phyloP scores from a whole-genome alignment of 73 alveolate species.

The Halteria grandinella region DNA sequence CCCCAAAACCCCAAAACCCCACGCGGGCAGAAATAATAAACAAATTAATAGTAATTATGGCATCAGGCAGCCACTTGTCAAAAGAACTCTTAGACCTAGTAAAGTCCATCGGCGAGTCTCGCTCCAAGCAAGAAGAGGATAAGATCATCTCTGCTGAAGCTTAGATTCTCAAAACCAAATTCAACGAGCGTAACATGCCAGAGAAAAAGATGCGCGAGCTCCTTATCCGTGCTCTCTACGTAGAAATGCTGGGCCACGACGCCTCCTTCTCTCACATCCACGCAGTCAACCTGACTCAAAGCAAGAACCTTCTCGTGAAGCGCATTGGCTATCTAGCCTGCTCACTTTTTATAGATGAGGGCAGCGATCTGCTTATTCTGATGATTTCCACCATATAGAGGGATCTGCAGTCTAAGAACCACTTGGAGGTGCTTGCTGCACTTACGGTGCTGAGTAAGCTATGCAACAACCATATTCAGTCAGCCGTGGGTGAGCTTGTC shows the following conservation, averaged over 20 bases:
- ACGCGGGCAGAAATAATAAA: too few relatives aligned
- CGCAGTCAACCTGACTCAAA: constrained; percentile 98
- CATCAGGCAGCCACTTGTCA: constrained; percentile 89
- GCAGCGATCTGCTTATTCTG: constrained; percentile 88
- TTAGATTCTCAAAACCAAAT: constrained; percentile 85
- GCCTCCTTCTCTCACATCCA: constrained; percentile 98
- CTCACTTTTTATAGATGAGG: constrained; percentile 85
- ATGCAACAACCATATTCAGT: constrained; percentile 86
- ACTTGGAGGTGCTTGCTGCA: constrained; percentile 94
- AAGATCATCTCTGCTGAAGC: constrained; percentile 96
- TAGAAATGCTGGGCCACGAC: constrained; percentile 99
- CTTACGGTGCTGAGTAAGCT: constrained; percentile 85
- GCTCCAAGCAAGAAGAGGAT: constrained; percentile 98
- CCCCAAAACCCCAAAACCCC: too few relatives aligned
- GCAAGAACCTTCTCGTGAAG: constrained; percentile 93
- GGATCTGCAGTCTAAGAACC: constrained; percentile 91
- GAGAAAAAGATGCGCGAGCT: constrained; percentile 96
- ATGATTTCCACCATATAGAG: constrained; percentile 96
- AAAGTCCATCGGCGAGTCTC: constrained; percentile 99
- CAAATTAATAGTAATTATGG: too few relatives aligned
- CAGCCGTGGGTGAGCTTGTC: constrained; percentile 90
- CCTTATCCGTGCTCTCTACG: constrained; percentile 96
- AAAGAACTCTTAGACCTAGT: constrained; percentile 98
- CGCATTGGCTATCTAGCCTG: constrained; percentile 97
- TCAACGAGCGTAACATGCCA: constrained; percentile 90